phyloP scores from a whole-genome alignment of 495 filamentous ascomycete species.

The Lindgomyces ingoldianus region DNA sequence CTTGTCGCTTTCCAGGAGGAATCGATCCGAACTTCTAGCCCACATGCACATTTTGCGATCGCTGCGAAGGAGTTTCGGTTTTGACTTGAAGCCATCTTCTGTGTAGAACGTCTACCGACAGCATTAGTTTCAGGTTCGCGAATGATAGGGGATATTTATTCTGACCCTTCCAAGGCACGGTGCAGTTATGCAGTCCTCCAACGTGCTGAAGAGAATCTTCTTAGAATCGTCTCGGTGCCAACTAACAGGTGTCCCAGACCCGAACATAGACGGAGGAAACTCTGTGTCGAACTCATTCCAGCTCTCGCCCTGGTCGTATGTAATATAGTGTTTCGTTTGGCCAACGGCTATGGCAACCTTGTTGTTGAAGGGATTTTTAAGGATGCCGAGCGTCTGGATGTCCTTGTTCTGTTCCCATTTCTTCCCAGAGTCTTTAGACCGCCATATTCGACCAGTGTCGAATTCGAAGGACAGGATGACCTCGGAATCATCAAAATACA shows the following conservation, averaged over 20 bases:
- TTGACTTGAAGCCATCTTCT: conserved; percentile 72
- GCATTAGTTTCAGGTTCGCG: conserved; percentile 6
- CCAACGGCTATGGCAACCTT: conserved; percentile 78
- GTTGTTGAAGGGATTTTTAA: conserved; percentile 74
- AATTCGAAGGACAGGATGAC: conserved; percentile 67
- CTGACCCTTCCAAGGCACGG: conserved; percentile 44
- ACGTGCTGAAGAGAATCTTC: conserved; percentile 77
- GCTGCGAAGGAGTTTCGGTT: conserved; percentile 60
- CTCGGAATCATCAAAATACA: conserved; percentile 87
- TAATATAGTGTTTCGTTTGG: conserved; percentile 72
- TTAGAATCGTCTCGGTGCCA: conserved; percentile 82
- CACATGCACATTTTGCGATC: conserved; percentile 75
- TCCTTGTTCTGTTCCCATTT: conserved; percentile 67
- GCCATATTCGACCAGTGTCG: conserved; percentile 58
- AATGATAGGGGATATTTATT: background rate
- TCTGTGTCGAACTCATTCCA: conserved; percentile 73
- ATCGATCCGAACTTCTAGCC: conserved; percentile 73
- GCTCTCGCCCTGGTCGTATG: conserved; percentile 72
- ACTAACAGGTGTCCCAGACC: conserved; percentile 51
- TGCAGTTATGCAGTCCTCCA: conserved; percentile 59
- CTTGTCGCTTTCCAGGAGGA: conserved; percentile 61
- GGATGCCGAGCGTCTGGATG: conserved; percentile 60
- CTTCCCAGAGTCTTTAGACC: conserved; percentile 75
- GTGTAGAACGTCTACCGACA: conserved; percentile 68
- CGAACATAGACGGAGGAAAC: conserved; percentile 48